Base-by-base conservation (phyloP, 2,329 filamentous ascomycete species). In the Cladophialophora exuberans region DNA sequence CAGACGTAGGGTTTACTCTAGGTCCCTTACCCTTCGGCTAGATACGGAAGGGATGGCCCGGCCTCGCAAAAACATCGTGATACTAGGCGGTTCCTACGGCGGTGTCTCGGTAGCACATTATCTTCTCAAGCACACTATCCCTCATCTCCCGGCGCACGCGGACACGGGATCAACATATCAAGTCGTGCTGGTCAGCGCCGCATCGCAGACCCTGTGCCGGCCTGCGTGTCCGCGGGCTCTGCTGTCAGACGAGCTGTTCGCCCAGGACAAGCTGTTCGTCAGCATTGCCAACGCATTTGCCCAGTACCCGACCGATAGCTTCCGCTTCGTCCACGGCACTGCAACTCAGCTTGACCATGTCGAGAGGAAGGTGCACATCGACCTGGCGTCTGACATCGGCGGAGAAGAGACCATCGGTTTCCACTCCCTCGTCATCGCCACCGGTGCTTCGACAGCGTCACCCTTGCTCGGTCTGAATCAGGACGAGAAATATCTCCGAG, bases 71-170 rank as follows among this genome's bases (percentile, higher is more conserved):
- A 74, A 72, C 52, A 78, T 83, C 52, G 67, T 83, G 57, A 71
- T 84, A 18, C 66, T 84, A 2, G 81, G 81, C 20, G 79, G 74
- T 17, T 82, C 79, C 7, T 83, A 79, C 57, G 79, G 67, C 9
- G 81, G 81, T 20, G 52, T 82, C 3, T 77, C 75, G 4, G 73
- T 70, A 3, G 78, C 81, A 1, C 81, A 84, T 60, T 80, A 81
- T 60, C 68, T 81, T 23, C 75, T 81, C 23, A 78, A 77, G 56
- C 79, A 84, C 68, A 71, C 72, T 20, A 42, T 83, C 7, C 77
- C 80, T 0, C 59, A 68, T 25, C 65, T 77, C 1, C 46, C 73
- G 1, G 63, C 69, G n/a, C 67, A 69, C 20, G 47, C 63, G n/a
- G n/a, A n/a, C n/a, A n/a, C n/a, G n/a, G n/a, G n/a, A n/a, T n/a